Base-by-base conservation (phyloP, 768 basidiomycete genomes). In the Pholiota microspora region DNA sequence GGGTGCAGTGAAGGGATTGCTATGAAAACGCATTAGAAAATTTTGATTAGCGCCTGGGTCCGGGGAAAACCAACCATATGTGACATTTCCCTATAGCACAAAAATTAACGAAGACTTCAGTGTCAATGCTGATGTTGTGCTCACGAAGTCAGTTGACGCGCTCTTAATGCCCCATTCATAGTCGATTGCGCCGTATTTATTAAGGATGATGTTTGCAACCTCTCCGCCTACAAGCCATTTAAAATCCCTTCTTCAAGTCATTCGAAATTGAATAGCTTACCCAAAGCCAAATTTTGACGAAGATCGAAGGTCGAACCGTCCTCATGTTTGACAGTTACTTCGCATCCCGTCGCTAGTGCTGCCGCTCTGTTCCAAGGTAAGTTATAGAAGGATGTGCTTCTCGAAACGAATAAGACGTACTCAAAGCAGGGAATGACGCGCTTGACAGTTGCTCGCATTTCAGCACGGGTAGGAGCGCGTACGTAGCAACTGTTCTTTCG, bases 111-210 rank as follows among this genome's bases (percentile, higher is more conserved):
- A n/a, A 18, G 29, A 15, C 34, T 9, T 53, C n/a, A 16, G 7
- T 28, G 47, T 34, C n/a, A 24, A 51, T 18, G 5, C 25, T 21
- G 0, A 10, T 42, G 25, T 31, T 3, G 31, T 2, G 72, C 87
- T 73, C 61, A 91, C 91, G 59, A 93, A 92, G 65, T 92, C 91
- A 2, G 91, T 92, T 4, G 89, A 92, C 10, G 88, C 90, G 42
- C 77, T 77, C 4, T 73, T 70, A 60, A 87, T 87, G 40, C 89
- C 85, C 77, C 81, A 84, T 56, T 80, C 78, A 62, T 84, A 80
- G 64, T 87, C 84, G 51, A 87, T 74, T 2, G 69, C 69, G 0
- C 86, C 88, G 54, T 84, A 87, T 51, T 81, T 81, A 56, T 80
- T 83, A 15, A 77, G 69, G 29, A 83, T 77, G 34, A 88, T 75